Base-by-base conservation (phyloP, 495 filamentous ascomycete species). In the Tuber borchii region DNA sequence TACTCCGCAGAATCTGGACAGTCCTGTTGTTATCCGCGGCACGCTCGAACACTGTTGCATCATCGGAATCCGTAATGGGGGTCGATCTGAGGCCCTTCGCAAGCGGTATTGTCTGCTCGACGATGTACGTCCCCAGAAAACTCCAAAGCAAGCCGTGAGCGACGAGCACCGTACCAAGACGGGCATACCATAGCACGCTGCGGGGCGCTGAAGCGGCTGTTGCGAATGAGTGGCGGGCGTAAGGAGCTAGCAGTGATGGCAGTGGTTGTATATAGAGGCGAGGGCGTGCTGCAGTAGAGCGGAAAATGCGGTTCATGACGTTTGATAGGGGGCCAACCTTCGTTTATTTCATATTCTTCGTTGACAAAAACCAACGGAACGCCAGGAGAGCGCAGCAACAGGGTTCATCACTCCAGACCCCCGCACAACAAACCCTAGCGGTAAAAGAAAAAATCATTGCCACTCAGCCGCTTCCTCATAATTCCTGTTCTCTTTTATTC, bases 61-160 rank as follows among this genome's bases (percentile, higher is more conserved):
- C 77, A n/a, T 75, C 76, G 12, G 31, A 37, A 26, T 56, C 48
- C 0, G 70, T 75, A 20, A 31, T 42, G 3, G 61, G 44, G 12
- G 43, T 44, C 37, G 78, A 73, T 56, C 71, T n/a, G 8, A 73
- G 73, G 16, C 71, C 43, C 26, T 75, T 79, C 39, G 75, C 20
- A 2, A 79, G 40, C 26, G 78, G 78, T 7, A 76, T 73, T 16
- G 78, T 75, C 61, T 79, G 72, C 0, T 76, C 76, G 8, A 79
- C 46, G 48, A 79, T 75, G 40, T 75, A 71, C 19, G 65, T 70
- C 12, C 76, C 75, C 56, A 79, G 37, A 16, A 79, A 31, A n/a
- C 76, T 48, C 78, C 78, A 79, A 26, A 79, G 7, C 17, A 73
- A 22, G 69, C 78, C 61, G 40, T 79, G 78, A 37, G 61, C 76